Evolutionary conservation across 768 basidiomycete species (phyloP), one percentile per base, ranked within the genome.

Genomic region (Chiua virens): DNA sequence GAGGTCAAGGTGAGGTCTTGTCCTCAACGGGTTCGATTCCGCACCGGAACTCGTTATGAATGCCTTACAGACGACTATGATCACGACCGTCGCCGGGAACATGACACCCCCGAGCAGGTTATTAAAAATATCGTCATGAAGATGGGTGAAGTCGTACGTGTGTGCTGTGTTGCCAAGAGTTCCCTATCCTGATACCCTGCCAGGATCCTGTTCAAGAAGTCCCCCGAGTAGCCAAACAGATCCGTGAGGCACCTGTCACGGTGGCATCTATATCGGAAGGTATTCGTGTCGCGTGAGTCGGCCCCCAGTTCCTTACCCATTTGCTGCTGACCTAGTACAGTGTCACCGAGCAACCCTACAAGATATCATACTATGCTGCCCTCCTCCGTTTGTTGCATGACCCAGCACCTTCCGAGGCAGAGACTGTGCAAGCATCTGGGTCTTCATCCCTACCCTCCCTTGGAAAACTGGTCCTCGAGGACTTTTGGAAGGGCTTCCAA

Each of bases 401-500:
- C 60, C 74, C 68, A 34, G 51, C 60, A 11, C 54, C 61, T 17
- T 59, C 70, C 35, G 79, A 76, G 36, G 70, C 70, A 30, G 66
- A 67, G 3, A 49, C 49, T 7, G 52, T 49, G 1, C 56, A 53
- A n/a, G 47, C 61, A 4, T 70, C 71, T 13, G 64, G 59, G 17
- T 67, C 68, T 8, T 66, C 68, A 14, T 30, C 30, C 15, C 25
- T 42, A 36, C 56, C 64, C n/a, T 74, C 83, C 0, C 66, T 89
- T 1, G 89, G 90, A 2, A 79, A 79, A 46, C 80, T 86, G 40
- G 76, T 95, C 15, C 71, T 96, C 18, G 88, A 94, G 57, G 93
- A 98, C 63, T 87, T 94, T 52, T 89, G 88, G 82, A 90, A 89
- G 69, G 89, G 88, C 3, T 97, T 98, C 66, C 90, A 93, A 61